Percentiles rank a stretch among this genome's conserved stretches.
Evolutionary conservation across 768 basidiomycete species (phyloP).

Genomic region (Mycena amicta): DNA sequence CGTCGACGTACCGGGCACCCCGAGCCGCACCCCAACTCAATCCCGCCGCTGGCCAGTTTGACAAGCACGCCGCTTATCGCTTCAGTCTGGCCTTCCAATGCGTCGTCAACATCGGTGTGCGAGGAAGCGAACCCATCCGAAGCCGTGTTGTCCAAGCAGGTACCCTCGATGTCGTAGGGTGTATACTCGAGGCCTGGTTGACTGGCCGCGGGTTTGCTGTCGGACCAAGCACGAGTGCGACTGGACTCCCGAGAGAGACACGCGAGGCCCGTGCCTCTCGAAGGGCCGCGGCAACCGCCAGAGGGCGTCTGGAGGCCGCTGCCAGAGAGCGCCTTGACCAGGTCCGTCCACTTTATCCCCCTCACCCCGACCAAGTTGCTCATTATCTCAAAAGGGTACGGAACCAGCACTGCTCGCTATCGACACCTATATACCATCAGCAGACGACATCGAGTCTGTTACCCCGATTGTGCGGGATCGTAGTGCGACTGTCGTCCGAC

Average conservation of each 20-base stretch:
- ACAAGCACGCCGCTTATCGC: constrained; percentile 84
- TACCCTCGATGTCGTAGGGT: constrained; percentile 90
- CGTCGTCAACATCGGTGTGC: constrained; percentile 94
- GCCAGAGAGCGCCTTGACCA: constrained; percentile 32
- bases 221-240: constrained; percentile 76
- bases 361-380: not conserved
- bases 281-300: constrained; percentile 59
- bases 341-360: constrained; percentile 1
- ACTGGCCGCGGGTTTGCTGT: constrained; percentile 86
- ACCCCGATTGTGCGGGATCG: constrained; percentile 19
- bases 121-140: constrained; percentile 90
- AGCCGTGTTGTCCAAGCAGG: constrained; percentile 94
- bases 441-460: constrained; percentile 12
- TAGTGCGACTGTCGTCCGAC: constrained; percentile 21
- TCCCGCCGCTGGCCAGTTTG: constrained; percentile 56
- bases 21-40: constrained; percentile 64
- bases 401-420: constrained; percentile 10
- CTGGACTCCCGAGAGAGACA: constrained; percentile 72
- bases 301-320: constrained; percentile 50
- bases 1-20: constrained; percentile 59
- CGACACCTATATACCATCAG: constrained; percentile 6
- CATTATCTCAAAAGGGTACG: not conserved
- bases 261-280: constrained; percentile 63
- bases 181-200: constrained; percentile 92
- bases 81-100: constrained; percentile 96